phyloP scores from a whole-genome alignment of 306 rosid genomes.

The Pyrus bretschneideri region DNA sequence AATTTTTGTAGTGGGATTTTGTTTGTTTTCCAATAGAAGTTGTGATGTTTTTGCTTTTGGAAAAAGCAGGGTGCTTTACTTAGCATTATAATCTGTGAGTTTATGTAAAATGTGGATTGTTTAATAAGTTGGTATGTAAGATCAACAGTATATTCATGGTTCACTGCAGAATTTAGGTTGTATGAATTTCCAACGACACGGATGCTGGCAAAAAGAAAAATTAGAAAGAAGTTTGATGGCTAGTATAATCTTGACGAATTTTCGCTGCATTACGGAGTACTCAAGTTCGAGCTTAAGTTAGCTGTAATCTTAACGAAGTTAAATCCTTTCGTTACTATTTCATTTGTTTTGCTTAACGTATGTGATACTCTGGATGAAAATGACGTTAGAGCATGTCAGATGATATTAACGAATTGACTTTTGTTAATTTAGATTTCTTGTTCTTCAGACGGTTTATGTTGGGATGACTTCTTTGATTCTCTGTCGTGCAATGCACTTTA shows the following conservation, averaged over 20 bases:
- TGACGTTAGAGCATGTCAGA: neutral
- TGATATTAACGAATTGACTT: neutral
- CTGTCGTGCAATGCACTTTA: neutral
- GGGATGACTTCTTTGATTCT: neutral
- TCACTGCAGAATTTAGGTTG: neutral
- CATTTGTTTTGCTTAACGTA: too few species aligned
- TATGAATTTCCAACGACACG: neutral
- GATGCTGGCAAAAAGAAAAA: neutral
- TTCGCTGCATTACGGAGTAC: too few species aligned
- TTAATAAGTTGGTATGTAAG: too few species aligned
- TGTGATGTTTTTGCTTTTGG: neutral
- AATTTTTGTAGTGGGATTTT: neutral
- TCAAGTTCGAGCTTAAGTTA: too few species aligned
- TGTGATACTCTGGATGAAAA: neutral
- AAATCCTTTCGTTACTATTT: too few species aligned
- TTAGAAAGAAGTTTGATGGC: neutral
- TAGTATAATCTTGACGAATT: too few species aligned
- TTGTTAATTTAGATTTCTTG: neutral
- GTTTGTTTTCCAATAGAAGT: neutral
- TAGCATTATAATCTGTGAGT: neutral
- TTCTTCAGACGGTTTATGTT: neutral
- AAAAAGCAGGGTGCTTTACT: too few species aligned
- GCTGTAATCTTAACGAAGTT: too few species aligned
- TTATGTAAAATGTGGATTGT: neutral
- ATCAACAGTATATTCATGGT: neutral